Evolutionary conservation across 2,329 filamentous ascomycete species (phyloP).

Genomic region (Raffaelea ambrosiae): DNA sequence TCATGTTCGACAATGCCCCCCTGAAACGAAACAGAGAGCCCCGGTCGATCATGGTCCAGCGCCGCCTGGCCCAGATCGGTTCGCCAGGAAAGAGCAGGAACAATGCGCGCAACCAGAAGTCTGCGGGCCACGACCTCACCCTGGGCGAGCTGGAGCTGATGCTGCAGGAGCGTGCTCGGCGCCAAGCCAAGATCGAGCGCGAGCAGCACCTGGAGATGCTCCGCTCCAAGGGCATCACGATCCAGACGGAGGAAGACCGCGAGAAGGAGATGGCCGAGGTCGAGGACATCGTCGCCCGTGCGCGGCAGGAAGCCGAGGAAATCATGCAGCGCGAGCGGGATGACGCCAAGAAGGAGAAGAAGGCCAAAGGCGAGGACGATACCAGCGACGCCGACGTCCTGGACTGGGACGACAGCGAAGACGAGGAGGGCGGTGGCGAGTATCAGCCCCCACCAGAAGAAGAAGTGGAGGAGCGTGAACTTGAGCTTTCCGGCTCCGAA

Average conservation of each 20-base stretch:
- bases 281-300: slow-evolving; percentile 81
- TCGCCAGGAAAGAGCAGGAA: slow-evolving; percentile 44
- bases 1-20: slow-evolving; percentile 64
- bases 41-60: slow-evolving; percentile 58
- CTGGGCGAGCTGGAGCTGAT: slow-evolving; percentile 46
- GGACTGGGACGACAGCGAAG: slow-evolving; percentile 24
- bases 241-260: slow-evolving; percentile 81
- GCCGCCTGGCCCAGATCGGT: slow-evolving; percentile 62
- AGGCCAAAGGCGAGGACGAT: slow-evolving; percentile 34
- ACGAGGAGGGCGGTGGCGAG: slow-evolving; percentile 24
- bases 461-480: slow-evolving; percentile 9
- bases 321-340: slow-evolving; percentile 71
- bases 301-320: slow-evolving; percentile 68
- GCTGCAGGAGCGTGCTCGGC: slow-evolving; percentile 59
- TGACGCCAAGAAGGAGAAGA: slow-evolving; percentile 57
- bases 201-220: slow-evolving; percentile 70
- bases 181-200: slow-evolving; percentile 72
- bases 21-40: slow-evolving; percentile 54
- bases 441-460: slow-evolving; percentile 16
- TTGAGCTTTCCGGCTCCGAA: slow-evolving; percentile 14
- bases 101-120: neutral
- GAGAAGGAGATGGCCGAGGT: slow-evolving; percentile 74
- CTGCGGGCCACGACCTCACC: slow-evolving; percentile 25
- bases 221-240: slow-evolving; percentile 66
- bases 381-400: slow-evolving; percentile 25